These are phyloP conservation scores for Tulasnella sp. DNA, from an alignment of 768 basidiomycete species.

Conservation along the genomic window DNA sequence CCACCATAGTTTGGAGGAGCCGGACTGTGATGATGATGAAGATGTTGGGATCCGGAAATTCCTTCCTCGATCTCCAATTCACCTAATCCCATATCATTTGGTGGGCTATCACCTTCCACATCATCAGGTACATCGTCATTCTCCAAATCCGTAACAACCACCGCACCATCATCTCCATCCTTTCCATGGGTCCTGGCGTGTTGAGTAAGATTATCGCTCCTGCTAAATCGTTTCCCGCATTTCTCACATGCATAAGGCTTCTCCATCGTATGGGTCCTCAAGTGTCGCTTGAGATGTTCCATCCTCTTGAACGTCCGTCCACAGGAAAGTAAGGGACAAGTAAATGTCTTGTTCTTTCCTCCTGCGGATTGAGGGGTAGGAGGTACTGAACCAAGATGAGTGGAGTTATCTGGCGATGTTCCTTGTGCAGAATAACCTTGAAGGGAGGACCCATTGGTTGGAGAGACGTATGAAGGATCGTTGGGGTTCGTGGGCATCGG, in stretches of 20 bases:
- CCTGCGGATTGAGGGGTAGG: constrained; percentile 5
- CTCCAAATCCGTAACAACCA: background rate
- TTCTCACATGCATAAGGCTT: constrained; percentile 61
- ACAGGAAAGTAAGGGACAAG: constrained; percentile 76
- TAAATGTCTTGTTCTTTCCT: constrained; percentile 35
- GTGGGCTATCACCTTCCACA: constrained; percentile 1
- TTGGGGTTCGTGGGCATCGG: background rate
- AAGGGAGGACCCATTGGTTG: no score
- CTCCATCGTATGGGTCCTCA: constrained; percentile 83
- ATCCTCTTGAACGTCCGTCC: constrained; percentile 78
- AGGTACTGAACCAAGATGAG: constrained; percentile 19
- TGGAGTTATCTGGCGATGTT: background rate
- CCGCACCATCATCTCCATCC: constrained; percentile 16
- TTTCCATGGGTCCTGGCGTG: constrained; percentile 70
- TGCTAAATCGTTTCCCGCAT: constrained; percentile 73
- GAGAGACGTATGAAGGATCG: constrained; percentile 1
- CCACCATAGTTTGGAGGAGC: background rate
- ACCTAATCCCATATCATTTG: constrained; percentile 7
- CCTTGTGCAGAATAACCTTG: no score
- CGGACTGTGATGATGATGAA: background rate
- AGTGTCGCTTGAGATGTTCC: constrained; percentile 81
- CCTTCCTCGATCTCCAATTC: constrained; percentile 8
- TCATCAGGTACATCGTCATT: background rate
- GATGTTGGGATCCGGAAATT: background rate
- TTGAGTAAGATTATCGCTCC: constrained; percentile 80